Base-by-base conservation (phyloP, 202 grass and related monocot species). In the Hordeum pubiflorum region DNA sequence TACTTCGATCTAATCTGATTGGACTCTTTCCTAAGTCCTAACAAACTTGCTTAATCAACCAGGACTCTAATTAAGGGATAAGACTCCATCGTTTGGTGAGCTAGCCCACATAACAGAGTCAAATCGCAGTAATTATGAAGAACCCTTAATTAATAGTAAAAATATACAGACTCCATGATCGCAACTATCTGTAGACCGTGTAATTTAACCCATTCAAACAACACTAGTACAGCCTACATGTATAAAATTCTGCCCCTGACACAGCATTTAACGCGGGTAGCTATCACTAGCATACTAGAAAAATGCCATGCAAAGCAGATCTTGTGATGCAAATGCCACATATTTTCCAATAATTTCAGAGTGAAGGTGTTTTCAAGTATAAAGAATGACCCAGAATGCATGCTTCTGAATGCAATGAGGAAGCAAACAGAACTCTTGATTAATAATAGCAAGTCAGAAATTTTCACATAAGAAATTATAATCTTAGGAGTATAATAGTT, bases 151-250 rank as follows among this genome's bases (percentile, higher is more conserved):
- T 38, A 74, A 36, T 46, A 37, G 17, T 65, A 63, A 74, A 39
- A 66, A 44, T 9, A 75, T 44, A 55, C 40, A 66, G 3, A 82
- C 9, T 9, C 56, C 59, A 55, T 17, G 14, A 12, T 18, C 21
- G 29, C 10, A 63, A 21, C 15, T 64, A 63, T 31, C 63, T 63
- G 20, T 44, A 4, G 41, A 64, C 18, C 6, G 21, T 34, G 59
- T 20, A 65, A 48, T 29, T n/a, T 40, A 41, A 26, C n/a, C 27
- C 3, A 64, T 3, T 48, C 10, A 64, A 27, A 34, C 18, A 65
- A 32, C 40, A 65, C 23, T 50, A 78, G 39, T 43, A 64, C 41
- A 82, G 20, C 48, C 76, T 61, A 78, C 31, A 82, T 11, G 33
- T 40, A 66, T 32, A 22, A 66, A 67, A 44, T 29, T 83, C 60